These are phyloP conservation scores for Prototheca stagnorum DNA, from an alignment of 163 green algal genomes.

Conservation along the genomic window DNA sequence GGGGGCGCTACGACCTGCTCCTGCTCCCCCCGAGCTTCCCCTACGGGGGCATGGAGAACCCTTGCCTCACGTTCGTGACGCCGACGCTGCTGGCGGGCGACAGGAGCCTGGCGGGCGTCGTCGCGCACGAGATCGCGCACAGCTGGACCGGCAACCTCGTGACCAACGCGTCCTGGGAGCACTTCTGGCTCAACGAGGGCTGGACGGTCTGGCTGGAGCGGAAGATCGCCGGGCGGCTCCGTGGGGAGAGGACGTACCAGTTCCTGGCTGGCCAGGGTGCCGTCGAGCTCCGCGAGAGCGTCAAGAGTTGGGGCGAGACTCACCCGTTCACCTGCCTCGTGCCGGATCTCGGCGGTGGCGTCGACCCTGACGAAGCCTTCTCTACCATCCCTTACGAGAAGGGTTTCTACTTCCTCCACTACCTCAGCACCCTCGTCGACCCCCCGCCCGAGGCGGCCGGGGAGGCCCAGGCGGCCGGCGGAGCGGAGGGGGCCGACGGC, in stretches of 20 bases:
- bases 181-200: slow-evolving; percentile 67
- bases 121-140: slow-evolving; percentile 83
- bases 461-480: too few species aligned
- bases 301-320: slow-evolving; percentile 7
- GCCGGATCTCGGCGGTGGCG: slow-evolving; percentile 30
- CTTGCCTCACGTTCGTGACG: slow-evolving; percentile 80
- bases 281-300: slow-evolving; percentile 20
- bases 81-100: slow-evolving; percentile 82
- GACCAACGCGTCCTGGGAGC: slow-evolving; percentile 57
- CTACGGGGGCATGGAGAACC: slow-evolving; percentile 72
- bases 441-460: too few species aligned
- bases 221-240: slow-evolving; percentile 62
- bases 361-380: slow-evolving; percentile 83
- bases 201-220: slow-evolving; percentile 75
- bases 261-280: slow-evolving; percentile 42
- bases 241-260: slow-evolving; percentile 28
- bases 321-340: slow-evolving; percentile 19
- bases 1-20: slow-evolving; percentile 84
- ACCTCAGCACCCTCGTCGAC: slow-evolving; percentile 50
- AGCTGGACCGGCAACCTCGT: slow-evolving; percentile 75
- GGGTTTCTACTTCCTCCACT: slow-evolving; percentile 58
- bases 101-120: slow-evolving; percentile 58
- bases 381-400: slow-evolving; percentile 44
- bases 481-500: too few species aligned
- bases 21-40: slow-evolving; percentile 80